phyloP scores from a whole-genome alignment of 2,329 filamentous ascomycete genomes.

The Colletotrichum truncatum region DNA sequence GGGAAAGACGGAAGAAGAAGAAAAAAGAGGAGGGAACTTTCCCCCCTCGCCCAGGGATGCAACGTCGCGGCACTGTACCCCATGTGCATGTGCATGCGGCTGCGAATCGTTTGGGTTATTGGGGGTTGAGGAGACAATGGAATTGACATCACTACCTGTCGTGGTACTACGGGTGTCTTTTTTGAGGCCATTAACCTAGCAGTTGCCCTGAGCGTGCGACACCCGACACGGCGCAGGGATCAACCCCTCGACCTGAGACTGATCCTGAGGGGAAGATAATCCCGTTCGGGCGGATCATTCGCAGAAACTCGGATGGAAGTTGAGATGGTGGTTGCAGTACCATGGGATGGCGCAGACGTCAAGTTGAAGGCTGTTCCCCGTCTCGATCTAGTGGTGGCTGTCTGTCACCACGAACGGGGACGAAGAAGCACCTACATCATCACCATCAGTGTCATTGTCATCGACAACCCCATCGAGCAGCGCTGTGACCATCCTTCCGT shows the following conservation, averaged over 20 bases:
- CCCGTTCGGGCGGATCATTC: slow-evolving; percentile 20
- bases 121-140: slow-evolving; percentile 30
- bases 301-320: slow-evolving; percentile 21
- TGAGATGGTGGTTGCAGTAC: slow-evolving; percentile 12
- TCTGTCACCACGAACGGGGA: neutral
- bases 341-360: slow-evolving; percentile 27
- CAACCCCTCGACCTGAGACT: slow-evolving; percentile 34
- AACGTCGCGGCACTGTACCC: slow-evolving; percentile 29
- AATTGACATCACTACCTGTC: slow-evolving; percentile 38
- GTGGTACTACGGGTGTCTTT: slow-evolving; percentile 35
- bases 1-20: neutral
- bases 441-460: slow-evolving; percentile 20
- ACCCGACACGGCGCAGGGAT: slow-evolving; percentile 34
- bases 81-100: slow-evolving; percentile 31
- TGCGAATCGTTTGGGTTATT: slow-evolving; percentile 22
- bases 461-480: slow-evolving; percentile 4
- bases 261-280: slow-evolving; percentile 33
- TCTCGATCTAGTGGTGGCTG: neutral
- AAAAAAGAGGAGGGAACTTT: too few relatives aligned
- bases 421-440: neutral
- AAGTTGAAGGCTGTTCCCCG: slow-evolving; percentile 1
- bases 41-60: too few relatives aligned
- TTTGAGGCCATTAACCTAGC: slow-evolving; percentile 37
- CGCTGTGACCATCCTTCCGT: neutral
- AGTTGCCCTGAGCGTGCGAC: slow-evolving; percentile 36